phyloP scores from a whole-genome alignment of 164 flowering plant species.

The Stephania cephalantha region DNA sequence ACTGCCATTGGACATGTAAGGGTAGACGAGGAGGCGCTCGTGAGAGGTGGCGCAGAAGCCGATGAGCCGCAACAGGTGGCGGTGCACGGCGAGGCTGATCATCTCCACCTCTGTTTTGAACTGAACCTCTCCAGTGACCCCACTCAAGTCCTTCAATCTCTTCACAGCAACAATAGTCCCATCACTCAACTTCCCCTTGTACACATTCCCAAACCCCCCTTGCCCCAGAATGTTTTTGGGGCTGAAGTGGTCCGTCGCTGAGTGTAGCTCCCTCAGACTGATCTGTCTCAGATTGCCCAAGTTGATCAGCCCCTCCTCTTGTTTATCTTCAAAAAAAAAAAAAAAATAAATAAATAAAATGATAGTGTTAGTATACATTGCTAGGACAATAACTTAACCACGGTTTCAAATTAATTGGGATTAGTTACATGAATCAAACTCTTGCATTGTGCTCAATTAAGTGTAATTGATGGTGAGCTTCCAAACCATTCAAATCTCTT shows the following conservation, averaged over 20 bases:
- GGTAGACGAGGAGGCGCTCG: constrained; percentile 79
- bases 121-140: constrained; percentile 67
- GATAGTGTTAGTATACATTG: too few relatives aligned
- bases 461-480: too few relatives aligned
- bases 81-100: constrained; percentile 89
- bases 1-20: constrained; percentile 92
- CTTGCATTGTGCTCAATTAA: too few relatives aligned
- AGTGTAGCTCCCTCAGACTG: constrained; percentile 67
- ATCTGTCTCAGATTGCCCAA: constrained; percentile 70
- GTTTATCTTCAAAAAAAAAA: constrained; percentile 36
- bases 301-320: constrained; percentile 55
- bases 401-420: too few relatives aligned
- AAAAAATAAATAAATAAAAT: too few relatives aligned
- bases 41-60: constrained; percentile 71
- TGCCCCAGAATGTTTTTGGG: constrained; percentile 74
- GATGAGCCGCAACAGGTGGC: constrained; percentile 63
- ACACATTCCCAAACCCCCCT: constrained; percentile 94
- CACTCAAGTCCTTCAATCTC: constrained; percentile 62
- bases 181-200: constrained; percentile 63
- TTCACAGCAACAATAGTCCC: constrained; percentile 81
- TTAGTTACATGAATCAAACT: too few relatives aligned
- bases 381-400: too few relatives aligned
- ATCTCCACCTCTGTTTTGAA: constrained; percentile 81
- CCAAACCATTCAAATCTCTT: too few relatives aligned
- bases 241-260: constrained; percentile 74